phyloP scores from a whole-genome alignment of 768 basidiomycete genomes.

The Podaxis sp. region DNA sequence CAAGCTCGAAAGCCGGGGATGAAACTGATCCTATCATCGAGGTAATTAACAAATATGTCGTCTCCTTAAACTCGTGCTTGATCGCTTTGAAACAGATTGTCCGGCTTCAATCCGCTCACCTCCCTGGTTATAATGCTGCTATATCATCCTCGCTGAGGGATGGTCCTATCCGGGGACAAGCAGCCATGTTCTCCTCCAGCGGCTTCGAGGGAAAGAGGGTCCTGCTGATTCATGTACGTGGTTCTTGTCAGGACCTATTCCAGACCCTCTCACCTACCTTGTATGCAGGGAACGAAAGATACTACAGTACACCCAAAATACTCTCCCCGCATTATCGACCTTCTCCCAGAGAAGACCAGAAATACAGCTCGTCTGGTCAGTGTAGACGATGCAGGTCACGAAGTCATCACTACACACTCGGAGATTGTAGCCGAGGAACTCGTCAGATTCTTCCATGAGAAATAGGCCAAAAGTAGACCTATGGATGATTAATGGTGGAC shows the following conservation, averaged over 20 bases:
- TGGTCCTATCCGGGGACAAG: slow-evolving; percentile 65
- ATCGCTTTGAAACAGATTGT: slow-evolving; percentile 45
- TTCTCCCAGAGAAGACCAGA: slow-evolving; percentile 35
- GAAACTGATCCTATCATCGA: slow-evolving; percentile 37
- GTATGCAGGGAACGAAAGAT: slow-evolving; percentile 52
- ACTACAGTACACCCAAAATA: slow-evolving; percentile 52
- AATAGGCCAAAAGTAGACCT: neutral
- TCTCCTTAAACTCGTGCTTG: neutral
- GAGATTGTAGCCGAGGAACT: slow-evolving; percentile 26
- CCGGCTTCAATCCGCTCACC: slow-evolving; percentile 72
- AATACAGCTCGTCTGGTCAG: slow-evolving; percentile 37
- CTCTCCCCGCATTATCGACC: slow-evolving; percentile 38
- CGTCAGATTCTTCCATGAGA: slow-evolving; percentile 4
- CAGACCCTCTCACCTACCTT: neutral
- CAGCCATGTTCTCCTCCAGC: slow-evolving; percentile 45
- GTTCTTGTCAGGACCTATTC: neutral
- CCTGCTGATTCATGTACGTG: slow-evolving; percentile 60
- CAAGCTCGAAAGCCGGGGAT: slow-evolving; percentile 15
- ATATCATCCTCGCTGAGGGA: slow-evolving; percentile 73
- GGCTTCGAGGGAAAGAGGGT: slow-evolving; percentile 46
- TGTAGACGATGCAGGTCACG: slow-evolving; percentile 50
- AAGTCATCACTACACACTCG: slow-evolving; percentile 42
- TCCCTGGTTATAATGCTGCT: slow-evolving; percentile 70
- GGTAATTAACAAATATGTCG: slow-evolving; percentile 16
- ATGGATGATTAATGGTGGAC: neutral